Evolutionary conservation across 345 rosid genomes (phyloP).

Genomic region (Acer yangbiense): DNA sequence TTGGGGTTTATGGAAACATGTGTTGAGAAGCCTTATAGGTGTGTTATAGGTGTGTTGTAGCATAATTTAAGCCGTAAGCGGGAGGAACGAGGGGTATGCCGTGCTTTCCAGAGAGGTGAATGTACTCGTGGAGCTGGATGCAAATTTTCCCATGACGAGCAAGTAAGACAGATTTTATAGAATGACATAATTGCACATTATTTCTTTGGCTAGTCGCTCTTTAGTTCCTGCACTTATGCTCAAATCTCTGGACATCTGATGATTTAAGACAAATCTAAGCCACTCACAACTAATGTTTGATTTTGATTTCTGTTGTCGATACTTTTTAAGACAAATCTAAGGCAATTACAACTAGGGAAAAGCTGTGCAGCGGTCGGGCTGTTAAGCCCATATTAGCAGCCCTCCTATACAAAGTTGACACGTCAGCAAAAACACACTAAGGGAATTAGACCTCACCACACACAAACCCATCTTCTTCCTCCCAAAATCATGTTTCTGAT

Average conservation of each 20-base stretch:
- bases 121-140: constrained; percentile 84
- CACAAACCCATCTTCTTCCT: too few species aligned
- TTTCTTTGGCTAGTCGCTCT: neutral
- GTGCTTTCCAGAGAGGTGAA: constrained; percentile 92
- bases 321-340: too few species aligned
- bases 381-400: too few species aligned
- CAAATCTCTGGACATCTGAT: neutral
- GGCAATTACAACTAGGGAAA: too few species aligned
- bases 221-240: neutral
- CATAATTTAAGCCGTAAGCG: constrained; percentile 38
- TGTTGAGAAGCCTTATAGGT: too few species aligned
- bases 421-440: too few species aligned
- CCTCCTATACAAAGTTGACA: too few species aligned
- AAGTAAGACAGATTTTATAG: constrained; percentile 44
- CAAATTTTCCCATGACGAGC: constrained; percentile 86
- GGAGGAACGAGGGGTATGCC: constrained; percentile 90
- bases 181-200: neutral
- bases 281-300: neutral
- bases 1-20: too few species aligned
- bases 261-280: neutral
- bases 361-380: too few species aligned
- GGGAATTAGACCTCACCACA: too few species aligned
- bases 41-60: too few species aligned
- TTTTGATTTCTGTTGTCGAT: neutral
- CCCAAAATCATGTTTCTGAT: too few species aligned